Evolutionary conservation across 306 rosid species (phyloP).

Genomic region (Cucurbita maxima): DNA sequence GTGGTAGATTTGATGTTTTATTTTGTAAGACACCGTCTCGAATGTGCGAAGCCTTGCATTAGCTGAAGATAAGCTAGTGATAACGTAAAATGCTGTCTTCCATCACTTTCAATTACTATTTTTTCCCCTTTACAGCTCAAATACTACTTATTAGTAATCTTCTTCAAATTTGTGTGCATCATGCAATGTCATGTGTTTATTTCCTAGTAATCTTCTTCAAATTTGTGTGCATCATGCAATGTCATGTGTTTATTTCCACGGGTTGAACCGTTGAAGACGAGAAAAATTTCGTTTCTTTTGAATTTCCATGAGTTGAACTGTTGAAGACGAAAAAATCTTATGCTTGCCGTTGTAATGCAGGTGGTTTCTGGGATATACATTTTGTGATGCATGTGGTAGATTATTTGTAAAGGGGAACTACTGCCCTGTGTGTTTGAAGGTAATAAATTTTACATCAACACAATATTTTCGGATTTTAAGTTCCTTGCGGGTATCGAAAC

Average conservation of each 20-base stretch:
- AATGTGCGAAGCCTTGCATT: neutral
- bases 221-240: neutral
- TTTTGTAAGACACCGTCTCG: neutral
- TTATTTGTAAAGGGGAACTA: slow-evolving; percentile 94
- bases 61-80: neutral
- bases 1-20: neutral
- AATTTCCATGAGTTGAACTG: neutral
- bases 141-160: too few species aligned
- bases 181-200: neutral
- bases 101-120: too few species aligned
- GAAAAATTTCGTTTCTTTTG: slow-evolving; percentile 3
- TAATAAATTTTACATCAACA: slow-evolving; percentile 5
- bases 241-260: neutral
- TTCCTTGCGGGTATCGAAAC: neutral
- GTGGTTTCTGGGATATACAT: slow-evolving; percentile 96
- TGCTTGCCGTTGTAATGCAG: slow-evolving; percentile 20
- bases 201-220: neutral
- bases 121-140: too few species aligned
- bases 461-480: neutral
- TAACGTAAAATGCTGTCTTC: neutral
- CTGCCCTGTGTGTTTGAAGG: slow-evolving; percentile 99
- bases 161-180: neutral
- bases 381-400: slow-evolving; percentile 98
- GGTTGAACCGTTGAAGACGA: neutral
- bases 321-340: neutral